Base-by-base conservation (phyloP, 345 rosid genomes). In the Aegle marmelos region DNA sequence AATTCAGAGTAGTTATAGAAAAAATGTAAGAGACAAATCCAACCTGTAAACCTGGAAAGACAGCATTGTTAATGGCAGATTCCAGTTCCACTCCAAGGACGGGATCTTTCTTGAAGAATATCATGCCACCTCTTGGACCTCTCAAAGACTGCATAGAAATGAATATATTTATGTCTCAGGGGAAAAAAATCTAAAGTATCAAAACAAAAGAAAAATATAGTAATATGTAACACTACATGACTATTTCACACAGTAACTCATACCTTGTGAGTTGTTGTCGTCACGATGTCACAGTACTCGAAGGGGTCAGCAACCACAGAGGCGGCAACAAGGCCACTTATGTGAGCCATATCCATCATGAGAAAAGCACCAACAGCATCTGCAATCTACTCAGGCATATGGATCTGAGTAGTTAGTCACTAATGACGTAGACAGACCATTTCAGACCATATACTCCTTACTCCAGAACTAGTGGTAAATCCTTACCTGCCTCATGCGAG, bases 41-140 rank as follows among this genome's bases (percentile, higher is more conserved):
- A 79, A 92, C 99, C 96, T 95, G 95, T 63, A 95, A 85, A 76
- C 99, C 98, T 14, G 98, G 97, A 78, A 95, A 95, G 78, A 95
- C 98, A 31, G 95, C 97, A 90, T 95, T 95, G 84, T 95, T 95
- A 68, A 95, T 82, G 70, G 98, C 95, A 79, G 95, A 78, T 84
- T 91, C 95, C 72, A 93, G 81, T 39, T 93, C 94, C 83, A 91
- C 92, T 30, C 99, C 99, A 70, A 86, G 91, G 78, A 93, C 82
- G 65, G 90, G 88, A 64, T 93, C 95, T 82, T 85, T 93, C 79
- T 31, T 90, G 85, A 95, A 95, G 83, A 95, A 95, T 81, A 95
- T 95, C 98, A 95, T 95, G 81, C 99, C 99, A 82, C 98, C 99
- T 87, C 98, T 90, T 59, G 98, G 99, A 84, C 98, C 99, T 81